Evolutionary conservation across 2,329 filamentous ascomycete species (phyloP).

Genomic region (Stagonosporopsis vannaccii): DNA sequence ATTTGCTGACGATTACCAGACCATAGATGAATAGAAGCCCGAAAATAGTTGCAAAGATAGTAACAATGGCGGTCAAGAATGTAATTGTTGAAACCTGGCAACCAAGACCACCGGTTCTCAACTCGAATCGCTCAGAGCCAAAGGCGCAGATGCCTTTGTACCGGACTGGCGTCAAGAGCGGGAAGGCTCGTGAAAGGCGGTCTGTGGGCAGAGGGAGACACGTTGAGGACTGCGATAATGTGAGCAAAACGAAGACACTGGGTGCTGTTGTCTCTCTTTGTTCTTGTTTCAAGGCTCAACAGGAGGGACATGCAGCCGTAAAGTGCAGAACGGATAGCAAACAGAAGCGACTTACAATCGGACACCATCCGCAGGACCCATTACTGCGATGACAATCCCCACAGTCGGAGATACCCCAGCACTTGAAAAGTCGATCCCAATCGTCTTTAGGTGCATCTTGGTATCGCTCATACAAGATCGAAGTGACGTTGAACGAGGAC

Average conservation of each 20-base stretch:
- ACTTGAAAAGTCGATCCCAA: slow-evolving; percentile 38
- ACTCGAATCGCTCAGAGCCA: slow-evolving; percentile 53
- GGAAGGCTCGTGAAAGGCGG: slow-evolving; percentile 47
- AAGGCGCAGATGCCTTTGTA: slow-evolving; percentile 47
- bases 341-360: slow-evolving; percentile 43
- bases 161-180: slow-evolving; percentile 51
- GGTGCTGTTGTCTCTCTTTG: background rate
- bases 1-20: slow-evolving; percentile 25
- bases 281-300: background rate
- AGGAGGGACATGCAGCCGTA: background rate
- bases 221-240: slow-evolving; percentile 44
- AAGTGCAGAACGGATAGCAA: background rate
- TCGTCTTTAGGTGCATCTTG: slow-evolving; percentile 41
- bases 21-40: slow-evolving; percentile 48
- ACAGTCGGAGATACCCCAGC: slow-evolving; percentile 47
- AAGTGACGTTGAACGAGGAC: slow-evolving; percentile 29
- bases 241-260: background rate
- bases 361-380: slow-evolving; percentile 55
- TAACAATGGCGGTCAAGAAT: slow-evolving; percentile 53
- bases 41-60: slow-evolving; percentile 52
- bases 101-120: slow-evolving; percentile 54
- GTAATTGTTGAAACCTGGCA: slow-evolving; percentile 58
- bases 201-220: slow-evolving; percentile 53
- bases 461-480: slow-evolving; percentile 34
- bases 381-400: slow-evolving; percentile 47